Base-by-base conservation (phyloP, 306 rosid species). In the Cucumis cinereus region DNA sequence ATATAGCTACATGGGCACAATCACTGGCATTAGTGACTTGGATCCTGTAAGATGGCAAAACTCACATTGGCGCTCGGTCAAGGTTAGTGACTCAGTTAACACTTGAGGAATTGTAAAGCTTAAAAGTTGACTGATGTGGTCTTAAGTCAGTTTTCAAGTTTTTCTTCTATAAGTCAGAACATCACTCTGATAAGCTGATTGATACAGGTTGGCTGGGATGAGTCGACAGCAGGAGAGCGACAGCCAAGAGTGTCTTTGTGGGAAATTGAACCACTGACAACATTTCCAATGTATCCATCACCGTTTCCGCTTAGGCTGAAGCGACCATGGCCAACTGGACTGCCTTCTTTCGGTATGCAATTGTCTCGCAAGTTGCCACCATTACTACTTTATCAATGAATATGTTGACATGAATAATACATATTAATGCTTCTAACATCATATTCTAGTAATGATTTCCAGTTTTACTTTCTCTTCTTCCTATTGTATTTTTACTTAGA, bases 161-260 rank as follows among this genome's bases (percentile, higher is more conserved):
- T 49, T 38, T 9, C 17, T 41, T 75, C 28, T 41, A 23, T 59
- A 35, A 28, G 45, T 75, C 28, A 12, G 57, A 47, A 38, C 5
- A 68, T 78, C 16, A 67, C 38, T 17, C 23, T 61, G 59, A 69
- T 71, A 70, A 73, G 36, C 68, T 77, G 82, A 70, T 49, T 0
- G 79, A 72, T 85, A 85, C 88, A 95, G 99, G 99, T 95, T 78
- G 99, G 99, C 54, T 95, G 99, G 99, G 99, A 95, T 45, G 99
- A 95, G 80, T 95, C 99, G 30, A 92, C 98, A 4, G 99, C 99
- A n/a, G 99, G 98, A 60, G 99, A 95, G 70, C 88, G 93, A 80
- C 99, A 95, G 83, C 98, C 99, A 57, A 88, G 99, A 84, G 99
- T 95, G 26, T 90, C 99, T 41, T 73, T 95, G 35, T 95, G 99